Evolutionary conservation across 129 eudicot species (phyloP).

Genomic region (Sambucus nigra): DNA sequence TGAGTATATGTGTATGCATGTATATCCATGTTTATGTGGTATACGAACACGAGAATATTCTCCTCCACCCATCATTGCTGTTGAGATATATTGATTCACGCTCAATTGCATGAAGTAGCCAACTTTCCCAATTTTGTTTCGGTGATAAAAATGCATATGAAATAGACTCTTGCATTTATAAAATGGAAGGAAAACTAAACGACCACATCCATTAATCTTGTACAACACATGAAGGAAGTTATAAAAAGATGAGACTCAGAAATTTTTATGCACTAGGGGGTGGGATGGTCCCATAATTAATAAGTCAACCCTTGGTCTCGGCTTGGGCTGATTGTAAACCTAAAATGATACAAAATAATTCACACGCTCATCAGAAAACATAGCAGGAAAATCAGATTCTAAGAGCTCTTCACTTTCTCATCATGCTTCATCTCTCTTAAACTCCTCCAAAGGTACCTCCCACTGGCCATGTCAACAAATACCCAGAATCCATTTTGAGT

Average conservation of each 20-base stretch:
- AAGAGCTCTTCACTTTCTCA: constrained; percentile 23
- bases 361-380: constrained; percentile 16
- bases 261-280: no score
- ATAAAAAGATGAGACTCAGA: no score
- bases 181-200: no score
- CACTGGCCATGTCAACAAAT: constrained; percentile 84
- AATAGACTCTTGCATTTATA: no score
- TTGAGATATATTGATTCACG: neutral
- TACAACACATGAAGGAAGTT: neutral
- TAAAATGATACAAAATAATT: constrained; percentile 4
- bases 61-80: neutral
- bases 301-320: no score
- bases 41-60: neutral
- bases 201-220: neutral
- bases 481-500: constrained; percentile 63
- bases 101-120: neutral
- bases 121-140: neutral
- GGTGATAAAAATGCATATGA: neutral
- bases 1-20: neutral
- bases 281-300: no score
- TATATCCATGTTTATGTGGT: neutral
- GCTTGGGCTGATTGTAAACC: neutral
- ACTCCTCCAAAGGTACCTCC: constrained; percentile 75
- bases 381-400: constrained; percentile 8
- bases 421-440: constrained; percentile 37